Conservation (phyloP, 345 rosid genomes). For the Erucastrum elatum region DNA sequence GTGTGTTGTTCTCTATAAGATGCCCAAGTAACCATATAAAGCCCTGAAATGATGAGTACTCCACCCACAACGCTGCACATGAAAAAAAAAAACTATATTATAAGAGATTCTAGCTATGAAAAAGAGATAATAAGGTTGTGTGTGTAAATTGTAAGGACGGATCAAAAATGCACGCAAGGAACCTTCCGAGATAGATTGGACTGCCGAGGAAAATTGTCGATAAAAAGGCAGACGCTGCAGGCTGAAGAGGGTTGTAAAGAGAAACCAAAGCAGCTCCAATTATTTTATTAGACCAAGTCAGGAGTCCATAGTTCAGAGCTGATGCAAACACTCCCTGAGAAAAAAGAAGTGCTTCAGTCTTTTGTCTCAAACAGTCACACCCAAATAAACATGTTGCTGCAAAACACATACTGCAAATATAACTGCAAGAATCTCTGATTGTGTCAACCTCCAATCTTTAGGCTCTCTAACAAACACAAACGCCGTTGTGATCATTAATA, state of each 20-base stretch:
- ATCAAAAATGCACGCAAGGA: slow-evolving; percentile 1
- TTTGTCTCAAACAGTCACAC: background rate
- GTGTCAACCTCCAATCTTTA: slow-evolving; percentile 75
- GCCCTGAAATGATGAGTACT: slow-evolving; percentile 70
- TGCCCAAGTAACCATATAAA: slow-evolving; percentile 92
- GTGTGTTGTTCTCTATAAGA: slow-evolving; percentile 56
- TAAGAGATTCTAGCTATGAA: no score
- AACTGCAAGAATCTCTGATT: slow-evolving; percentile 74
- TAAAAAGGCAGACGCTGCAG: slow-evolving; percentile 76
- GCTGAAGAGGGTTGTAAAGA: slow-evolving; percentile 93
- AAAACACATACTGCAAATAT: slow-evolving; percentile 67
- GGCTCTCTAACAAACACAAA: slow-evolving; percentile 57
- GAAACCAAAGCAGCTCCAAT: slow-evolving; percentile 94
- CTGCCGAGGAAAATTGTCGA: slow-evolving; percentile 86
- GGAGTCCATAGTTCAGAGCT: slow-evolving; percentile 82
- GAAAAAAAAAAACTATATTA: background rate
- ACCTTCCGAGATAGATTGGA: slow-evolving; percentile 93
- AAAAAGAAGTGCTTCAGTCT: background rate
- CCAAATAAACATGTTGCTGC: background rate
- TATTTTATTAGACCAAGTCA: slow-evolving; percentile 96
- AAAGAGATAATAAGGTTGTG: background rate
- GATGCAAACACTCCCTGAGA: slow-evolving; percentile 82
- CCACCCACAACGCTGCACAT: slow-evolving; percentile 73
- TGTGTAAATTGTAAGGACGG: background rate
- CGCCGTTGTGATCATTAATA: slow-evolving; percentile 64